Base-by-base conservation (phyloP, 768 basidiomycete genomes). In the Naganishia randhawae region DNA sequence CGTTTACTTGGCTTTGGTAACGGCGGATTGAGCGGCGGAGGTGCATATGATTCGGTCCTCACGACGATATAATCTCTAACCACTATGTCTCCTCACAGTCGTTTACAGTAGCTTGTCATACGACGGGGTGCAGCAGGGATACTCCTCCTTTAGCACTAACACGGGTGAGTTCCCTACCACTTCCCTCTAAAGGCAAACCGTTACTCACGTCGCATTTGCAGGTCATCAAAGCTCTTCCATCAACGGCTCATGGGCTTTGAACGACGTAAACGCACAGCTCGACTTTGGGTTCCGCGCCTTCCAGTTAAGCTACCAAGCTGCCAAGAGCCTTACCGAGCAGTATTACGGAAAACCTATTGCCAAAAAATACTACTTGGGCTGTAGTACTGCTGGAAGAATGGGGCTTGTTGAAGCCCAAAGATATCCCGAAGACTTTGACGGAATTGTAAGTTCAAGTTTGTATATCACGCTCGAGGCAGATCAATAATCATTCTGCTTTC, bases 401-500 rank as follows among this genome's bases (percentile, higher is more conserved):
- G 51, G 51, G 5, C 32, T 52, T 14, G 51, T 52, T 19, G 51
- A 52, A 33, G 51, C 51, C 3, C 51, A 52, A 52, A 17, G 51
- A 33, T 52, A 52, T 29, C 51, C 51, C 8, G 25, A 52, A 19
- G 51, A 52, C 51, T 52, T 52, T 52, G 51, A 52, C 25, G 51
- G 51, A 6, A 52, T 52, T 33, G 51, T 52, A 16, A 52, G 51
- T 41, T 75, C 19, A 77, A 80, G 66, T 79, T 72, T 69, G 71
- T 72, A 2, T 76, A 71, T 69, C 70, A 77, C 2, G 75, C 77
- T 11, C 45, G 19, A n/a, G 41, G 14, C 41, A 4, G 19, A 42
- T 80, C 64, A 77, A 79, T 55, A 32, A 70, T 78, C 9, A 52
- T 22, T n/a, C 27, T 39, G 16, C n/a, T 35, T 41, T 6, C 19